Percentiles rank a stretch among this genome's conserved stretches.
These are phyloP conservation scores for Microbotryum violaceum DNA, from an alignment of 1,284 basidiomycete genomes.

Conservation along the genomic window DNA sequence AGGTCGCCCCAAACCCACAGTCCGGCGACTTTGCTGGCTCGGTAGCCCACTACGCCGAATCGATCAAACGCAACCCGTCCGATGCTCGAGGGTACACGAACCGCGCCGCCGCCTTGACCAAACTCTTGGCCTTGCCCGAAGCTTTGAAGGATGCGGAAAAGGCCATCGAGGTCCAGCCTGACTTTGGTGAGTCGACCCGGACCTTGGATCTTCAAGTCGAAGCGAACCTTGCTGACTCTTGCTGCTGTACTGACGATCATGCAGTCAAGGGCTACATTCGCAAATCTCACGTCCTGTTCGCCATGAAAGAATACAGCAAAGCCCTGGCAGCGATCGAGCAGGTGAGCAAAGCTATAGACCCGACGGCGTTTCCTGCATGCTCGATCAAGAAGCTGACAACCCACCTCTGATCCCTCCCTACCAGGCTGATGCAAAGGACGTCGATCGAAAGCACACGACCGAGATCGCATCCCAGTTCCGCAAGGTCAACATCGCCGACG, in stretches of 20 bases:
- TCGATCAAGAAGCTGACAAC: not conserved
- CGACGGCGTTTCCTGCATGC: not conserved
- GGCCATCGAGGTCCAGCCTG: constrained; percentile 84
- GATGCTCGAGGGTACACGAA: constrained; percentile 96
- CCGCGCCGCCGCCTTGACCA: constrained; percentile 92
- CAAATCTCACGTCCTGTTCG: constrained; percentile 75
- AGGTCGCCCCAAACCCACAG: constrained; percentile 27
- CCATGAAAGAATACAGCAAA: constrained; percentile 87
- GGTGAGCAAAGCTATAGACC: constrained; percentile 25
- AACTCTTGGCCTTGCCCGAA: constrained; percentile 86
- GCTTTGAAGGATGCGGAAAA: constrained; percentile 92
- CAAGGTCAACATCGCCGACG: constrained; percentile 74
- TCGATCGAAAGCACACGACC: constrained; percentile 63
- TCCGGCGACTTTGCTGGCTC: constrained; percentile 81
- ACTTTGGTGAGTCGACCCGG: constrained; percentile 54
- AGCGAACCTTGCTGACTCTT: not conserved
- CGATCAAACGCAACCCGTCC: constrained; percentile 86
- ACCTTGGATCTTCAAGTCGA: not conserved
- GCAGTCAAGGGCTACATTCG: constrained; percentile 91
- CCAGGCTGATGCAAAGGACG: constrained; percentile 62
- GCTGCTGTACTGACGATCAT: not conserved
- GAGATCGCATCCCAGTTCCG: constrained; percentile 73
- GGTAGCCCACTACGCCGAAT: constrained; percentile 87
- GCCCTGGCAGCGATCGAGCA: constrained; percentile 72
- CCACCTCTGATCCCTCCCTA: not conserved